Base-by-base conservation (phyloP, 352 stramenopile genomes). In the Globisporangium abappressorium region DNA sequence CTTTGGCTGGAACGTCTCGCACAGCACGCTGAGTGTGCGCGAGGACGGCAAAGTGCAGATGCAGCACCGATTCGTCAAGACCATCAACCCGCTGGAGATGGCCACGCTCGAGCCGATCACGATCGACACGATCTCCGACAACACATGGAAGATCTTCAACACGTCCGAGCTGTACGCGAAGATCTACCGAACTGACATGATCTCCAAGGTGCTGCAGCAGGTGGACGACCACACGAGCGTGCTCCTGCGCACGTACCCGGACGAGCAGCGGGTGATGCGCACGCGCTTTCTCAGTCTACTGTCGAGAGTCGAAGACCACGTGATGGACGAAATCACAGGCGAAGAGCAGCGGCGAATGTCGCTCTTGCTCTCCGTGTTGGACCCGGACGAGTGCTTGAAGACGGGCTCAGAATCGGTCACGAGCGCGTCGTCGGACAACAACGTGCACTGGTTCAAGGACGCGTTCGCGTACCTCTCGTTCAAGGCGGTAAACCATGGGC, bases 391-490 rank as follows among this genome's bases (percentile, higher is more conserved):
- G 36, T 79, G 67, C 14, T 72, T 82, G 24, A 68, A 64, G 24
- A 64, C 72, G 41, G 59, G 66, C 15, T 47, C 68, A 2, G 64
- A 47, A 38, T 72, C 64, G 1, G 57, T 67, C 49, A 62, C 64
- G 46, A 43, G 51, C 38, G 69, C 69, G 24, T 46, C 65, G 38
- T 64, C 28, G 18, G n/a, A 53, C 38, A 61, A n/a, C 15, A 47
- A 65, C 15, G 62, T 24, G 5, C 66, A 79, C 55, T 81, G 75
- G 75, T 71, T 80, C 65, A 71, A 61, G 7, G 76, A 82, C 65
- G 76, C 73, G 63, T 58, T 74, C 43, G 73, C 68, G 53, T 82
- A 78, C 46, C 57, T 82, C n/a, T 77, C 70, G 26, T 82, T 82
- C 62, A 82, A 69, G 33, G 73, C 77, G 15, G 68, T 81, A 8